phyloP scores from a whole-genome alignment of 306 rosid species.

The Vigna trinervia region DNA sequence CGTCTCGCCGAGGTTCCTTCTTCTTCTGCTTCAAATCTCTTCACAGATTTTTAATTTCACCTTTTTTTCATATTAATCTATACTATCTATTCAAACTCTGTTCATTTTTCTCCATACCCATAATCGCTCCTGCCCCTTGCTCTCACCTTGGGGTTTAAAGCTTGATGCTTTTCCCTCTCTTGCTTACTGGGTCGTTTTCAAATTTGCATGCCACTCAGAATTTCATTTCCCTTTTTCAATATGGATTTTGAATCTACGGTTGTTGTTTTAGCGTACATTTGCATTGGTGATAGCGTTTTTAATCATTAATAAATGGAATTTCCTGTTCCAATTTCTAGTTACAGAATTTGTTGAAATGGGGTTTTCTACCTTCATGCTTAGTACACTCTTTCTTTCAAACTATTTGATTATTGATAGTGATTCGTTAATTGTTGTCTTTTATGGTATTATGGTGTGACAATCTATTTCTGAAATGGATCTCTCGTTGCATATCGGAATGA shows the following conservation, averaged over 20 bases:
- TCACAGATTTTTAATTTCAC: slow-evolving; percentile 18
- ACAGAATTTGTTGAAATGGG: slow-evolving; percentile 1
- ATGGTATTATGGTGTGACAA: slow-evolving; percentile 19
- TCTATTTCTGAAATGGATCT: slow-evolving; percentile 29
- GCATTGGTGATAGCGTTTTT: not conserved
- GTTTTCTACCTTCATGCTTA: not conserved
- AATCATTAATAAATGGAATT: not conserved
- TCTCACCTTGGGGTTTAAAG: not conserved
- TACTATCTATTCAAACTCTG: not conserved
- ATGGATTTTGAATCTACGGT: slow-evolving; percentile 28
- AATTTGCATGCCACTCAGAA: not conserved
- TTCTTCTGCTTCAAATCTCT: slow-evolving; percentile 7
- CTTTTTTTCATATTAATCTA: not conserved
- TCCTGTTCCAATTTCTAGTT: not conserved
- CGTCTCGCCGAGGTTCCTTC: slow-evolving; percentile 27
- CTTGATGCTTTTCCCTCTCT: slow-evolving; percentile 4
- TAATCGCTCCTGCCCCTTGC: not conserved
- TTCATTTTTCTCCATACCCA: not conserved
- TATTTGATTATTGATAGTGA: slow-evolving; percentile 12
- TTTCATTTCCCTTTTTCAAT: not conserved
- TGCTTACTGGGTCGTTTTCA: slow-evolving; percentile 26
- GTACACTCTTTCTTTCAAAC: not conserved
- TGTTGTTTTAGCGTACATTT: slow-evolving; percentile 15
- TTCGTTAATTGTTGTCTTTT: slow-evolving; percentile 28
- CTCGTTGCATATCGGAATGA: slow-evolving; percentile 4